Conservation (phyloP, 1,284 basidiomycete species). For the Puccinia polysora region DNA sequence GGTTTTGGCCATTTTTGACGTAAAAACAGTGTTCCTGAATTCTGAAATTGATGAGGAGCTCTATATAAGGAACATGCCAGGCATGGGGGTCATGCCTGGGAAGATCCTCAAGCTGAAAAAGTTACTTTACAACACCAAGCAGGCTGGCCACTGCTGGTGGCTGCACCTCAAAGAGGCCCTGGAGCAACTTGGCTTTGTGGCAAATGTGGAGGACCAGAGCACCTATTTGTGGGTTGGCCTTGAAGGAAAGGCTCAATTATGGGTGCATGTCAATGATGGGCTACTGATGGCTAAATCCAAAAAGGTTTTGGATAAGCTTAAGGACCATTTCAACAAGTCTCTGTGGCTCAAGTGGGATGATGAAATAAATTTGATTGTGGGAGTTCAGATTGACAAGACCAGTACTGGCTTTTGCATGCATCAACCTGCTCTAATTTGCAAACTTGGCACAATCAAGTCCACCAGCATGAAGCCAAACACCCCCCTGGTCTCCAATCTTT, state of each 20-base stretch:
- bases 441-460: not conserved
- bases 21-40: not conserved
- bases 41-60: not conserved
- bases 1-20: not conserved
- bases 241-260: not conserved
- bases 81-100: not conserved
- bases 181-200: not conserved
- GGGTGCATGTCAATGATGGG: constrained; percentile 20
- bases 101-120: not conserved
- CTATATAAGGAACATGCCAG: not conserved
- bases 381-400: not conserved
- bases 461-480: not conserved
- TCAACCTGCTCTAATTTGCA: not conserved
- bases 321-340: not conserved
- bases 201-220: not conserved
- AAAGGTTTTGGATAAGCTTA: not conserved
- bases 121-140: not conserved
- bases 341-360: constrained; percentile 3
- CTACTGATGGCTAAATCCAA: not conserved
- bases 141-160: constrained; percentile 6
- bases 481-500: not conserved
- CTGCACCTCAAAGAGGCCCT: not conserved
- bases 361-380: not conserved
- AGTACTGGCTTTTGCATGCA: not conserved
- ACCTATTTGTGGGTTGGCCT: not conserved